phyloP scores from a whole-genome alignment of 225 moss, liverwort and hornwort genomes.

The Thuidium tamariscinum region DNA sequence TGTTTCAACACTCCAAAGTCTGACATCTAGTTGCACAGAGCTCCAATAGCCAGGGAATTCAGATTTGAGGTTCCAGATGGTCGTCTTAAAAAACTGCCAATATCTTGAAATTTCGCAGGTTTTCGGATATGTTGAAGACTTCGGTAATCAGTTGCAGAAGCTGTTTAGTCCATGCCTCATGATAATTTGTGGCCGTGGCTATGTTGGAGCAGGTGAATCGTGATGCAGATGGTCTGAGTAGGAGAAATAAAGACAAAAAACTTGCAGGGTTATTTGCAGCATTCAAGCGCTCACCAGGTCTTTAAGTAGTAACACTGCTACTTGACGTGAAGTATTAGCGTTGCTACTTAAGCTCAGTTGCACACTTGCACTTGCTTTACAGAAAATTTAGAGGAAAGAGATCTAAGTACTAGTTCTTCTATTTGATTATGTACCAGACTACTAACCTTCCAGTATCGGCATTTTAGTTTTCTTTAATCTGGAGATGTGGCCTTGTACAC shows the following conservation, averaged over 20 bases:
- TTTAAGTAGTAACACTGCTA: neutral
- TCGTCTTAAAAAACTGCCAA: neutral
- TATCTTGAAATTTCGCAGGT: neutral
- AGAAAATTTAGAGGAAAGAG: neutral
- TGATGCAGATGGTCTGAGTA: neutral
- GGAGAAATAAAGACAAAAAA: conserved; percentile 18
- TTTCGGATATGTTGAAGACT: neutral
- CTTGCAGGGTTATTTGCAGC: conserved; percentile 18
- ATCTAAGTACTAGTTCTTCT: no score
- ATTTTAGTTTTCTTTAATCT: neutral
- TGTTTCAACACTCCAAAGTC: neutral
- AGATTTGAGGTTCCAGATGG: neutral
- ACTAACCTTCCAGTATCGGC: neutral
- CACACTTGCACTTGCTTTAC: neutral
- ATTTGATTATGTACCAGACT: neutral
- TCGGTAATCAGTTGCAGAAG: neutral
- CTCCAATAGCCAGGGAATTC: neutral
- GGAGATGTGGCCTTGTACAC: neutral
- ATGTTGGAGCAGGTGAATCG: conserved; percentile 13
- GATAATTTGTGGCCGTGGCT: neutral
- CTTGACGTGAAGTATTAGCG: neutral
- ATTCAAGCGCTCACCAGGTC: conserved; percentile 16
- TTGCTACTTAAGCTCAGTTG: neutral
- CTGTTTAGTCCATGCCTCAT: neutral
- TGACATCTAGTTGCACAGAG: no score